A percentile compares a stretch with the other conserved stretches of the same genome.
These are phyloP conservation scores for Malus hybrid DNA, from an alignment of 331 rosid genomes.

Conservation along the genomic window DNA sequence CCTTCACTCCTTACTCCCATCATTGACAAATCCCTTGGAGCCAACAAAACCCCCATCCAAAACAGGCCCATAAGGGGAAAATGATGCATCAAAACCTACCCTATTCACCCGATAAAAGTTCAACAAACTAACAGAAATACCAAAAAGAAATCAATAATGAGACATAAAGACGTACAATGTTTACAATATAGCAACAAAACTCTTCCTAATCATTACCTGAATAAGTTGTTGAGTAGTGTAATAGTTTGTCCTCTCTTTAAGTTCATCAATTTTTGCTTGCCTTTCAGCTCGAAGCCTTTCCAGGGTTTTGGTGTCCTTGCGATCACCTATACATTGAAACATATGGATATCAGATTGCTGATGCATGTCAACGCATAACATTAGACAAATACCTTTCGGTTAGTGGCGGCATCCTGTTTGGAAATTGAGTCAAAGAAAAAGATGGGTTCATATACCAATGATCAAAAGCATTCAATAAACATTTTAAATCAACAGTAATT, in stretches of 20 bases:
- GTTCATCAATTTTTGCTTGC: conserved; percentile 91
- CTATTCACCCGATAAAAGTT: not conserved
- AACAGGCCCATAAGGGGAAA: not conserved
- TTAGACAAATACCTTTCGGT: not conserved
- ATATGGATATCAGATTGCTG: conserved; percentile 6
- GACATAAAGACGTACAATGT: not conserved
- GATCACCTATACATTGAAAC: conserved; percentile 44
- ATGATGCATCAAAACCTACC: not conserved
- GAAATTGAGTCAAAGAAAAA: not conserved
- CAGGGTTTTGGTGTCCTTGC: conserved; percentile 75
- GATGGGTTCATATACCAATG: too few species aligned
- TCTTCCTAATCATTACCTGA: conserved; percentile 56
- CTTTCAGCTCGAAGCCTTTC: conserved; percentile 86
- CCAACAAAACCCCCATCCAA: too few species aligned
- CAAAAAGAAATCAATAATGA: not conserved
- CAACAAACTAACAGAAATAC: not conserved
- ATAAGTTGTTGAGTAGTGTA: conserved; percentile 94
- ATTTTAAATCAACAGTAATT: not conserved
- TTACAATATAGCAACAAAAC: conserved; percentile 2
- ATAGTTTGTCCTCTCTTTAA: conserved; percentile 93
- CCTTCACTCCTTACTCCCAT: too few species aligned
- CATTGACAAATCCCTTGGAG: too few species aligned
- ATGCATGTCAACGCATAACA: not conserved
- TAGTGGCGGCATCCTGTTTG: not conserved
- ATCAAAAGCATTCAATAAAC: not conserved